Evolutionary conservation across 805 yeast genomes (phyloP).

Genomic region (Candida chilensis): DNA sequence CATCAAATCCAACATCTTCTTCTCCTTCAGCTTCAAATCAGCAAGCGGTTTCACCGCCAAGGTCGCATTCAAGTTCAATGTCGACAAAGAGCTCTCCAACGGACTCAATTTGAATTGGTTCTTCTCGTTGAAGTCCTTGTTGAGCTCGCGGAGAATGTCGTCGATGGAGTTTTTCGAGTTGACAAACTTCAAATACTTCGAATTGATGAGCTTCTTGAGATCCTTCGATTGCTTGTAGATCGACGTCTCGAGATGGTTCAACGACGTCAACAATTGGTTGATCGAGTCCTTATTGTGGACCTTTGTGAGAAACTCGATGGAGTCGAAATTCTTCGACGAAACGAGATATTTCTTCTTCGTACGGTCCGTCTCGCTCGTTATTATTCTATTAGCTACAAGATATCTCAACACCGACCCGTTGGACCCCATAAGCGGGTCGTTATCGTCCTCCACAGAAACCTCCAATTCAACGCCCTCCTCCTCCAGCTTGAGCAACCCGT

Average conservation of each 20-base stretch:
- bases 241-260: slow-evolving; percentile 37
- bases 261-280: slow-evolving; percentile 35
- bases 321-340: slow-evolving; percentile 52
- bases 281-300: slow-evolving; percentile 49
- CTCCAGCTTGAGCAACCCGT: no score
- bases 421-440: no score
- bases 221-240: slow-evolving; percentile 40
- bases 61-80: slow-evolving; percentile 25
- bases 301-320: slow-evolving; percentile 43
- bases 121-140: slow-evolving; percentile 5
- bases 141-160: slow-evolving; percentile 45
- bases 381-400: no score
- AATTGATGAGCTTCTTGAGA: slow-evolving; percentile 40
- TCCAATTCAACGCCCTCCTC: no score
- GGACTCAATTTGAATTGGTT: background rate
- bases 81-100: slow-evolving; percentile 13
- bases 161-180: slow-evolving; percentile 58
- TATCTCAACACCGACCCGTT: no score
- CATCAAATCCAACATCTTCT: slow-evolving; percentile 38
- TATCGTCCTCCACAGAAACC: no score
- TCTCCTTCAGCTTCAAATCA: slow-evolving; percentile 36
- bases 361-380: no score
- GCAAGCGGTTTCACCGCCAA: slow-evolving; percentile 51
- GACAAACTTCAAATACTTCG: slow-evolving; percentile 57
- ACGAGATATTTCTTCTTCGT: slow-evolving; percentile 1